These are phyloP conservation scores for Annulohypoxylon bovei DNA, from an alignment of 495 filamentous ascomycete species.

Conservation along the genomic window DNA sequence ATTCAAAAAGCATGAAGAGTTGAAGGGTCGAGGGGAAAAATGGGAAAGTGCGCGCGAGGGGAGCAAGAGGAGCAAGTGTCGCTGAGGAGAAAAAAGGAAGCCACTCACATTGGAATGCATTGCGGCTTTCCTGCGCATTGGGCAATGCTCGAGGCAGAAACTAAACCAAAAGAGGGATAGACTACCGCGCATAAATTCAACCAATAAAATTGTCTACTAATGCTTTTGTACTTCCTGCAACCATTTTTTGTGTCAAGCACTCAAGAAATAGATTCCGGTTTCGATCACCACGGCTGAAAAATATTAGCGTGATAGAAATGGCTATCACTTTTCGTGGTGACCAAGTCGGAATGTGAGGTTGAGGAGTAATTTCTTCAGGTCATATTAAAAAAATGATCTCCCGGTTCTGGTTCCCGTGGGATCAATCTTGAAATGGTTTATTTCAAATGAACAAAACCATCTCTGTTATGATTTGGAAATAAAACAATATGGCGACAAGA, in stretches of 20 bases:
- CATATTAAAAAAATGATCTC: constrained; percentile 3
- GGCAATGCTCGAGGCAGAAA: constrained; percentile 30
- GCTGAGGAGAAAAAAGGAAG: constrained; percentile 29
- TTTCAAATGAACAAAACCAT: constrained; percentile 10
- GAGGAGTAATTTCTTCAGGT: constrained; percentile 3
- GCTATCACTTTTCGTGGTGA: constrained; percentile 15
- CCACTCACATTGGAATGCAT: constrained; percentile 33
- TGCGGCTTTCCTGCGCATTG: constrained; percentile 23
- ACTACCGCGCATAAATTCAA: constrained; percentile 12
- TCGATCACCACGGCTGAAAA: constrained; percentile 31
- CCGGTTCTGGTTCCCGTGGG: not conserved
- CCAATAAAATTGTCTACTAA: constrained; percentile 28
- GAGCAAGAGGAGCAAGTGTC: constrained; percentile 31
- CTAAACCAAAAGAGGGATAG: constrained; percentile 25
- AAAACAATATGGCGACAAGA: constrained; percentile 10
- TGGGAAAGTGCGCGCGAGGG: constrained; percentile 38
- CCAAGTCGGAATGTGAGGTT: constrained; percentile 14
- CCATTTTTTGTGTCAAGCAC: constrained; percentile 27
- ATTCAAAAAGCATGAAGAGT: constrained; percentile 24
- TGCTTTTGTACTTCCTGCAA: constrained; percentile 28
- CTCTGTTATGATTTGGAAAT: constrained; percentile 3
- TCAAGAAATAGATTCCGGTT: constrained; percentile 28
- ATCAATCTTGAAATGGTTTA: not conserved
- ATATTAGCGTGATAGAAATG: constrained; percentile 19
- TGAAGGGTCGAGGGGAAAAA: constrained; percentile 11